Conservation (phyloP, 2,329 filamentous ascomycete genomes). For the Aspergillus nomiae region DNA sequence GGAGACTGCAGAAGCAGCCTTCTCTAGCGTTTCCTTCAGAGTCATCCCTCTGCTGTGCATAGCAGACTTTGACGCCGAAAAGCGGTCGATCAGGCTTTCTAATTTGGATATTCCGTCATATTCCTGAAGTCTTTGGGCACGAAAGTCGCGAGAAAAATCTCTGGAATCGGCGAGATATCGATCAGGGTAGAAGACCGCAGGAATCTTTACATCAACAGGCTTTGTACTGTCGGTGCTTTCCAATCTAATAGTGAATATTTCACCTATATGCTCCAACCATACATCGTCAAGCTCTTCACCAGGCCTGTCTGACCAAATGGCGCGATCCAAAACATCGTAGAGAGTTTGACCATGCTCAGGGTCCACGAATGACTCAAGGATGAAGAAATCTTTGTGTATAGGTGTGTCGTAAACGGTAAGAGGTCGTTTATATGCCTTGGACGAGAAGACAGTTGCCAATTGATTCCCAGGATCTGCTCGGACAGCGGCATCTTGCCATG, state of each 20-base stretch:
- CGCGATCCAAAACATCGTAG: slow-evolving; percentile 57
- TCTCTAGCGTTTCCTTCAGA: slow-evolving; percentile 36
- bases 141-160: slow-evolving; percentile 50
- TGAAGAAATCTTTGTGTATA: slow-evolving; percentile 40
- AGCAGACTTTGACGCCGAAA: slow-evolving; percentile 26
- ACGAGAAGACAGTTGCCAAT: slow-evolving; percentile 49
- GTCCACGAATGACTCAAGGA: slow-evolving; percentile 42
- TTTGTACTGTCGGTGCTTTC: slow-evolving; percentile 38
- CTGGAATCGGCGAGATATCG: slow-evolving; percentile 59
- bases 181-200: slow-evolving; percentile 59
- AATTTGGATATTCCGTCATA: slow-evolving; percentile 35
- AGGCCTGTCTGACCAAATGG: slow-evolving; percentile 50
- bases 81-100: slow-evolving; percentile 33
- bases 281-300: slow-evolving; percentile 46
- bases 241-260: slow-evolving; percentile 57
- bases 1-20: slow-evolving; percentile 36
- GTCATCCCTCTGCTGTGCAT: slow-evolving; percentile 23
- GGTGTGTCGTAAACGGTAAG: slow-evolving; percentile 31
- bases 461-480: slow-evolving; percentile 44
- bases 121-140: slow-evolving; percentile 39
- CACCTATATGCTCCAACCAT: slow-evolving; percentile 53
- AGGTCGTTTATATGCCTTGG: slow-evolving; percentile 44
- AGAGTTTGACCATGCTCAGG: slow-evolving; percentile 46
- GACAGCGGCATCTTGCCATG: slow-evolving; percentile 52
- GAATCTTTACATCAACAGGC: slow-evolving; percentile 53